Conservation (phyloP, 2,329 filamentous ascomycete species). For the Aspergillus sp. region DNA sequence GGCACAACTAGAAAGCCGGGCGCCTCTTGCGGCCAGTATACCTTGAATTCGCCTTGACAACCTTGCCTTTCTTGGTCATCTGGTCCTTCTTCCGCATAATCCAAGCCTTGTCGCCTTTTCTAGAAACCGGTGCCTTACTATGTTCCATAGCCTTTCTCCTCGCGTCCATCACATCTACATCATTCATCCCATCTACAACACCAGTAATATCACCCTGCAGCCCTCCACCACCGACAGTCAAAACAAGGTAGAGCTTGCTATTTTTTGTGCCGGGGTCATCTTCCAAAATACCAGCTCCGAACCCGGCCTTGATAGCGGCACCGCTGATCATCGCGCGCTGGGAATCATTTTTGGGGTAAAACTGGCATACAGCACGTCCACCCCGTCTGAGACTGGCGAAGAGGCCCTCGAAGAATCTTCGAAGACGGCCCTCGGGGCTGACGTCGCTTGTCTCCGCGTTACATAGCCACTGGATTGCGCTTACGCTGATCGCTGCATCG, state of each 20-base stretch:
- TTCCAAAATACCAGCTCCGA: slow-evolving; percentile 90
- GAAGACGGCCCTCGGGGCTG: slow-evolving; percentile 72
- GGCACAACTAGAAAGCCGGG: slow-evolving; percentile 63
- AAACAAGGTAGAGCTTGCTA: slow-evolving; percentile 89
- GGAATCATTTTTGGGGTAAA: slow-evolving; percentile 93
- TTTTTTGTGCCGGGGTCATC: slow-evolving; percentile 97
- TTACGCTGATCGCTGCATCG: slow-evolving; percentile 92
- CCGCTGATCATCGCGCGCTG: slow-evolving; percentile 90
- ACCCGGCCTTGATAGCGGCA: slow-evolving; percentile 89
- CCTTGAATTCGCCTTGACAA: slow-evolving; percentile 88
- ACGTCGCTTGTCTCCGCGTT: slow-evolving; percentile 90
- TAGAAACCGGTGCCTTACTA: slow-evolving; percentile 42
- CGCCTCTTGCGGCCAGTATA: slow-evolving; percentile 90
- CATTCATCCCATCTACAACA: slow-evolving; percentile 85
- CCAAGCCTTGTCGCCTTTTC: slow-evolving; percentile 53
- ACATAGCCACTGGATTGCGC: slow-evolving; percentile 97
- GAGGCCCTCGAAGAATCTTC: slow-evolving; percentile 87
- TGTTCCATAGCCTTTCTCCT: slow-evolving; percentile 51
- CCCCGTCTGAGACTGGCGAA: slow-evolving; percentile 82
- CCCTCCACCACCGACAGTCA: slow-evolving; percentile 79
- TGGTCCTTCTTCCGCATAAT: slow-evolving; percentile 72
- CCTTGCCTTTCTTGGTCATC: slow-evolving; percentile 91
- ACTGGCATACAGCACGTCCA: slow-evolving; percentile 90
- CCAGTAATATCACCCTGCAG: slow-evolving; percentile 75
- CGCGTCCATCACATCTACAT: slow-evolving; percentile 76